Conservation (phyloP, 2,329 filamentous ascomycete species). For the Phoma herbarum region DNA sequence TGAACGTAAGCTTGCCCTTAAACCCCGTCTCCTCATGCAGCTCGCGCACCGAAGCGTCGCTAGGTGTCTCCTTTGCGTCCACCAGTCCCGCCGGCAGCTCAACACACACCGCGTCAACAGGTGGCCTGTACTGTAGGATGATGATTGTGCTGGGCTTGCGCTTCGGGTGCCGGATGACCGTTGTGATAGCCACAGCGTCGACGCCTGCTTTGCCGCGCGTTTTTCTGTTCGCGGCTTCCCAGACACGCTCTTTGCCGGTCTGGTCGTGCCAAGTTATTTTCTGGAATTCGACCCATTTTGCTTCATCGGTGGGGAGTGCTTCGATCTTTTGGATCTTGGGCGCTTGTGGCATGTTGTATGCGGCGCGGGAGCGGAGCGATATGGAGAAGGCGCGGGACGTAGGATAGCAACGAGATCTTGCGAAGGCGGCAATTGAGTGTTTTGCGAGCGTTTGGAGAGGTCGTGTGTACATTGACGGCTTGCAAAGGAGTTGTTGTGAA, state of each 20-base stretch:
- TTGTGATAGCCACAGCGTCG: slow-evolving; percentile 67
- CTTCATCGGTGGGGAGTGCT: slow-evolving; percentile 60
- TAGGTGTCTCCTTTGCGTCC: slow-evolving; percentile 64
- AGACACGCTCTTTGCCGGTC: slow-evolving; percentile 56
- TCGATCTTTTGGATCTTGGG: slow-evolving; percentile 51
- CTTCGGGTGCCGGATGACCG: slow-evolving; percentile 61
- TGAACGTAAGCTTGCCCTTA: slow-evolving; percentile 60
- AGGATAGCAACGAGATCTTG: not conserved
- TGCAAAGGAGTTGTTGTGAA: not conserved
- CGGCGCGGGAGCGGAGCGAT: slow-evolving; percentile 22
- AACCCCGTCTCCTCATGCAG: slow-evolving; percentile 71
- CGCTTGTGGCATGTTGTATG: slow-evolving; percentile 46
- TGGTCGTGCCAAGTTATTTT: slow-evolving; percentile 62
- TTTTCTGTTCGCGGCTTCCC: slow-evolving; percentile 61
- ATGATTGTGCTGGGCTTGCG: slow-evolving; percentile 62
- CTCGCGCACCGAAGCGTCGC: slow-evolving; percentile 65
- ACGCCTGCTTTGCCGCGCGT: slow-evolving; percentile 65
- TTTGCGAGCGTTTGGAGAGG: not conserved
- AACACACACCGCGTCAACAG: slow-evolving; percentile 65
- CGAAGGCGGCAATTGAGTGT: not conserved
- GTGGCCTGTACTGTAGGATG: slow-evolving; percentile 68
- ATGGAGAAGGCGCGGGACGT: slow-evolving; percentile 25
- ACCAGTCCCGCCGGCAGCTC: slow-evolving; percentile 69
- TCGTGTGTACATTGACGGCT: slow-evolving; percentile 17
- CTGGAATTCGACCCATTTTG: slow-evolving; percentile 66